phyloP scores from a whole-genome alignment of 1,284 basidiomycete genomes.

The Heterobasidion annosum region DNA sequence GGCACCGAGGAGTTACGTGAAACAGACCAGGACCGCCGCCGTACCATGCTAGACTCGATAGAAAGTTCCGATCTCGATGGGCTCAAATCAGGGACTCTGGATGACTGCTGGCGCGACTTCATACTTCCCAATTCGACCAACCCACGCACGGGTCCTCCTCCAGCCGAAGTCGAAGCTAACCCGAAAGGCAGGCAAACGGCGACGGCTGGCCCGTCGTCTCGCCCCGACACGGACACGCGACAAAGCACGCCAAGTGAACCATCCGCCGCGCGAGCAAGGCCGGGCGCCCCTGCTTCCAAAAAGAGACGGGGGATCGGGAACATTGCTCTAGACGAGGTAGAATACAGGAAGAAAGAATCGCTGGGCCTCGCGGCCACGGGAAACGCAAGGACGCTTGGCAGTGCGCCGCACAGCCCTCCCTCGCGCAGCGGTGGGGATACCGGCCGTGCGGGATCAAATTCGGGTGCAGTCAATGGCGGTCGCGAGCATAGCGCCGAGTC shows the following conservation, averaged over 20 bases:
- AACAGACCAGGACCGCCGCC: conserved; percentile 48
- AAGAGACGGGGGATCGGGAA: conserved; percentile 20
- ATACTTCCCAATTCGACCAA: conserved; percentile 20
- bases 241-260: background rate
- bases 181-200: background rate
- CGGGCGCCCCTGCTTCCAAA: background rate
- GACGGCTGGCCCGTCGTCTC: background rate
- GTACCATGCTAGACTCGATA: conserved; percentile 34
- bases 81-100: conserved; percentile 27
- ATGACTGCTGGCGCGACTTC: conserved; percentile 39
- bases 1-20: conserved; percentile 27
- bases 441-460: background rate
- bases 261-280: background rate
- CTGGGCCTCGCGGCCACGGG: conserved; percentile 21
- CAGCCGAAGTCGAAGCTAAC: background rate
- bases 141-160: background rate
- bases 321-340: conserved; percentile 36
- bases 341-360: conserved; percentile 36
- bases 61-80: conserved; percentile 25
- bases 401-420: background rate
- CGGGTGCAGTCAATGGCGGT: background rate
- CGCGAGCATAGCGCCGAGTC: background rate
- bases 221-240: background rate
- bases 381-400: background rate
- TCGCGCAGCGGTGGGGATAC: background rate